phyloP scores from a whole-genome alignment of 495 filamentous ascomycete genomes.

The Aspergillus mulundensis region DNA sequence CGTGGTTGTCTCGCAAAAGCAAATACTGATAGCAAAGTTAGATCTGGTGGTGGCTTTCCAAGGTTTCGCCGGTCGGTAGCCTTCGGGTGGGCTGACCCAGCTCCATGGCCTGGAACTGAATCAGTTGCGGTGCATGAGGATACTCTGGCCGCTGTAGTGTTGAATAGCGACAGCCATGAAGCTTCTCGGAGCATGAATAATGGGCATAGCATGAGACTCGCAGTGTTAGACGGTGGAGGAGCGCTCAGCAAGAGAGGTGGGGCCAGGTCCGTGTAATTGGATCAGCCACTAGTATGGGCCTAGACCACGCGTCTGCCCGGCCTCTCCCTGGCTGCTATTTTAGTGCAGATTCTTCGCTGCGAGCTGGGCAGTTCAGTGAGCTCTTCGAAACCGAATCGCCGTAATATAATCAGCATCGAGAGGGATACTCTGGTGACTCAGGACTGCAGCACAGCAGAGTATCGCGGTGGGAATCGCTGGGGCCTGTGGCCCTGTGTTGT shows the following conservation, averaged over 20 bases:
- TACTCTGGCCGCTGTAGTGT: background rate
- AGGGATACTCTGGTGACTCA: too few species aligned
- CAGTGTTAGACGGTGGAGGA: background rate
- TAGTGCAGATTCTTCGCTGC: background rate
- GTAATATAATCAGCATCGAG: background rate
- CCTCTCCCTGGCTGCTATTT: constrained; percentile 1
- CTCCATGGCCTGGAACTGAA: background rate
- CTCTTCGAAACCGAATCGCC: background rate
- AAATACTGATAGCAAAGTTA: background rate
- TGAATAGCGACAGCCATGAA: background rate
- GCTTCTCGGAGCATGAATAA: background rate
- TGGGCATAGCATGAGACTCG: constrained; percentile 2
- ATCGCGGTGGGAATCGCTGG: background rate
- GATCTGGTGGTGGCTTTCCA: background rate
- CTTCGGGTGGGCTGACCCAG: background rate
- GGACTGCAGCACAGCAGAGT: background rate
- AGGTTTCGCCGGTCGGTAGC: background rate
- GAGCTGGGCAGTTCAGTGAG: background rate
- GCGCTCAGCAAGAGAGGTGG: background rate
- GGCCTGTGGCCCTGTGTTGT: constrained; percentile 3
- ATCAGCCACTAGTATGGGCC: constrained; percentile 24
- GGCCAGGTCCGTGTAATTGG: constrained; percentile 8
- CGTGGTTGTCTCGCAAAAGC: background rate
- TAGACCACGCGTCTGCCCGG: constrained; percentile 16
- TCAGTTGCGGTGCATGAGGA: background rate